A percentile compares a stretch with the other conserved stretches of the same genome.
phyloP scores from a whole-genome alignment of 768 basidiomycete species.

The Mycena polygramma region DNA sequence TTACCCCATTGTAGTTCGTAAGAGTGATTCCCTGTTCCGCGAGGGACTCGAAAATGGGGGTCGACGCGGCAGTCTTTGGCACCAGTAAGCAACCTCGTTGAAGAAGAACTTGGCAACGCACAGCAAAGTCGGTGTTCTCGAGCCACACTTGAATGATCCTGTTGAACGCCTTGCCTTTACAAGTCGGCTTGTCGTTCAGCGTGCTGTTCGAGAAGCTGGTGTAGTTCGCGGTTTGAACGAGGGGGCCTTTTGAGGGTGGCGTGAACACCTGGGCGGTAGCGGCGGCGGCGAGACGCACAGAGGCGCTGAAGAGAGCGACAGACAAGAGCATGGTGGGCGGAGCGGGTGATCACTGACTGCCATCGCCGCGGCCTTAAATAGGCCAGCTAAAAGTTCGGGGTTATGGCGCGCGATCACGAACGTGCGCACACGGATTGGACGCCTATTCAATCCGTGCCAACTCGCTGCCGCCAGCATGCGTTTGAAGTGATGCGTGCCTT shows the following conservation, averaged over 20 bases:
- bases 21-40: conserved; percentile 64
- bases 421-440: too few relatives aligned
- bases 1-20: conserved; percentile 60
- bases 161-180: conserved; percentile 57
- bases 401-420: too few relatives aligned
- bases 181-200: conserved; percentile 54
- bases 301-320: background rate
- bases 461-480: too few relatives aligned
- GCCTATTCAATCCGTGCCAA: too few relatives aligned
- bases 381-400: too few relatives aligned
- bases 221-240: conserved; percentile 52
- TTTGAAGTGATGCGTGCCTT: too few relatives aligned
- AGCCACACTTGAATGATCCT: conserved; percentile 69
- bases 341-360: too few relatives aligned
- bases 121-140: conserved; percentile 70
- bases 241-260: conserved; percentile 17
- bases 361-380: too few relatives aligned
- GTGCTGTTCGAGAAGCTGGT: conserved; percentile 57
- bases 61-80: conserved; percentile 17
- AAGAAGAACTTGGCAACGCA: too few relatives aligned
- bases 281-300: background rate
- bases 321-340: too few relatives aligned
- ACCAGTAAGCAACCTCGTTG: too few relatives aligned
- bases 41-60: conserved; percentile 52
- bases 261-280: conserved; percentile 16